A percentile compares a stretch with the other conserved stretches of the same genome.
phyloP scores from a whole-genome alignment of 2,329 filamentous ascomycete species.

The Paecilomyces niveus region DNA sequence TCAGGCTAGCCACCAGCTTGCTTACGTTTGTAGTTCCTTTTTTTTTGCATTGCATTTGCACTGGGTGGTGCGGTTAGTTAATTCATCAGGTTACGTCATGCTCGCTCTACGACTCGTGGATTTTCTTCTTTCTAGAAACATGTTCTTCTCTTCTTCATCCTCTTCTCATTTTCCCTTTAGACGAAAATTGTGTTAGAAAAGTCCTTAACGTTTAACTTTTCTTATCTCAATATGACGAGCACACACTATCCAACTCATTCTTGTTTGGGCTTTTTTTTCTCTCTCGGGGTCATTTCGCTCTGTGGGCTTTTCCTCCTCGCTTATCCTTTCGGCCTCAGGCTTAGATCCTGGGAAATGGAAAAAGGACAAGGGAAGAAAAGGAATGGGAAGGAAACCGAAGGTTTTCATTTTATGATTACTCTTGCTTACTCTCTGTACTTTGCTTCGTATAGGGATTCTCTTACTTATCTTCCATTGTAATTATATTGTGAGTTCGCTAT shows the following conservation, averaged over 20 bases:
- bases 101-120: background rate
- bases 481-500: background rate
- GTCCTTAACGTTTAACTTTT: slow-evolving; percentile 6
- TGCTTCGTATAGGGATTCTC: background rate
- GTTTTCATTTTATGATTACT: background rate
- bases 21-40: slow-evolving; percentile 8
- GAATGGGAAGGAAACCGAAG: background rate
- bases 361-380: background rate
- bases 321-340: background rate
- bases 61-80: slow-evolving; percentile 10
- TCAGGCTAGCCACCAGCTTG: slow-evolving; percentile 13
- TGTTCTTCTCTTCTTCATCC: slow-evolving; percentile 9
- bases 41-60: slow-evolving; percentile 12
- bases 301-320: background rate
- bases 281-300: background rate
- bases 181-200: slow-evolving; percentile 20
- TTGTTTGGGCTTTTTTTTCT: background rate
- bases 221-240: slow-evolving; percentile 2
- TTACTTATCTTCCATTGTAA: background rate
- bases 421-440: background rate
- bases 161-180: slow-evolving; percentile 11
- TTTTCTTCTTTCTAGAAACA: slow-evolving; percentile 1
- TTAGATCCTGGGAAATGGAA: background rate
- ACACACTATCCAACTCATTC: background rate
- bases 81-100: background rate